Percentiles rank a stretch among this genome's conserved stretches.
Evolutionary conservation across 192 early-diverging fungal species (phyloP).

Genomic region (Chytriomyces hyalinus): DNA sequence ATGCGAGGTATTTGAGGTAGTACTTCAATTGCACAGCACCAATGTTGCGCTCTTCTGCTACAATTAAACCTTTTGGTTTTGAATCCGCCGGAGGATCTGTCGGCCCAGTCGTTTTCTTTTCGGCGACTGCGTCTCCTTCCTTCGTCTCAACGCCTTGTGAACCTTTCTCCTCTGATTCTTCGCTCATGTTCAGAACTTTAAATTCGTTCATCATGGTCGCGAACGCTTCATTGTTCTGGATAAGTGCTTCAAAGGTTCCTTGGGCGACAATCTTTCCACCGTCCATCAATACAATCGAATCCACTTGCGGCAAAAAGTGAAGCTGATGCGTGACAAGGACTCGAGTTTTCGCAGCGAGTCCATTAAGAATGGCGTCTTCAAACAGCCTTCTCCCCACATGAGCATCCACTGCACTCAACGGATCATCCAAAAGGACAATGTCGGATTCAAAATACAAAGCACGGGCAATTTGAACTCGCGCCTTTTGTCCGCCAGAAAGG

Average conservation of each 20-base stretch:
- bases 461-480: constrained; percentile 79
- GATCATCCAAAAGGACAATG: constrained; percentile 83
- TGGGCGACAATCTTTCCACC: constrained; percentile 69
- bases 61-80: constrained; percentile 60
- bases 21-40: constrained; percentile 63
- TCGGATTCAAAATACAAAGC: constrained; percentile 76
- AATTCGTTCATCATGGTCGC: constrained; percentile 31
- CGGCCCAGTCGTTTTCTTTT: not conserved
- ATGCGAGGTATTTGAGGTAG: not conserved
- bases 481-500: constrained; percentile 75
- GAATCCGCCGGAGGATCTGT: not conserved
- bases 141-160: constrained; percentile 13
- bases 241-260: constrained; percentile 63
- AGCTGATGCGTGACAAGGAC: constrained; percentile 84
- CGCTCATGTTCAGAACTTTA: not conserved
- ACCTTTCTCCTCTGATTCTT: constrained; percentile 34
- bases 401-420: constrained; percentile 84
- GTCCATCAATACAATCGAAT: constrained; percentile 72
- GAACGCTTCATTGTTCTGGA: constrained; percentile 61
- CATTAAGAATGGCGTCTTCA: constrained; percentile 70
- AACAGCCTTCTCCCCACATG: constrained; percentile 73
- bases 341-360: constrained; percentile 73
- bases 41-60: constrained; percentile 77
- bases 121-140: not conserved
- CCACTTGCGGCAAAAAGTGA: constrained; percentile 70